phyloP scores from a whole-genome alignment of 495 filamentous ascomycete species.

The Massariosphaeria phaeospora region DNA sequence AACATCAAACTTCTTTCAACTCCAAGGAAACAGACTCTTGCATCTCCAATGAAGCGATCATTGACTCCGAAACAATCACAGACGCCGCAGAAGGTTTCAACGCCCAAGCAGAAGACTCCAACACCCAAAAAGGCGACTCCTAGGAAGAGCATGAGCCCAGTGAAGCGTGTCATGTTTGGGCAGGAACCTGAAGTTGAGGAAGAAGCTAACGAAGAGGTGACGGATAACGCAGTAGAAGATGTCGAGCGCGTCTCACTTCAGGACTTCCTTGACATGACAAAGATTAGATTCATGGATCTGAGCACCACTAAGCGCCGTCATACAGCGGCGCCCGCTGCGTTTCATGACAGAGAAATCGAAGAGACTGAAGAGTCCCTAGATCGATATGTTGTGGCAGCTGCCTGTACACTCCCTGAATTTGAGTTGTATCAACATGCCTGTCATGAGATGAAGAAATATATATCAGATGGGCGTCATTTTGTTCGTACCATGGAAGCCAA shows the following conservation, averaged over 20 bases:
- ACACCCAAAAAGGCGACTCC: conserved; percentile 25
- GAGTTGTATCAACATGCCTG: conserved; percentile 94
- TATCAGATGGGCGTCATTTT: conserved; percentile 79
- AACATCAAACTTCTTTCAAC: conserved; percentile 42
- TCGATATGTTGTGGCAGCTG: conserved; percentile 77
- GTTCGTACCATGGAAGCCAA: conserved; percentile 84
- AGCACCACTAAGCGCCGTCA: conserved; percentile 86
- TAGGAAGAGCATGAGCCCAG: conserved; percentile 27
- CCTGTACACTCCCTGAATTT: conserved; percentile 86
- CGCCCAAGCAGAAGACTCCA: conserved; percentile 24
- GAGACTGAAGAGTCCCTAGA: conserved; percentile 50
- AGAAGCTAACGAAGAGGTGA: background rate
- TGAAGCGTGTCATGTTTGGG: conserved; percentile 26
- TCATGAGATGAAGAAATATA: conserved; percentile 89
- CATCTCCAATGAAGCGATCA: conserved; percentile 27
- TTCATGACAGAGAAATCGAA: conserved; percentile 42
- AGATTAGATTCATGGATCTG: conserved; percentile 95
- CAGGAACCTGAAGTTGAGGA: conserved; percentile 13
- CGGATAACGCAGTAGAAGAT: conserved; percentile 15
- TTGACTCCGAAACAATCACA: conserved; percentile 35
- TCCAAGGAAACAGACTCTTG: conserved; percentile 30
- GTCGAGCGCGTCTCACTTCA: conserved; percentile 74
- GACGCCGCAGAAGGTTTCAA: conserved; percentile 36
- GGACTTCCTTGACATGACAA: conserved; percentile 90
- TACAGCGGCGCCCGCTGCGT: conserved; percentile 60